Base-by-base conservation (phyloP, 2,329 filamentous ascomycete species). In the Beauveria varroae region DNA sequence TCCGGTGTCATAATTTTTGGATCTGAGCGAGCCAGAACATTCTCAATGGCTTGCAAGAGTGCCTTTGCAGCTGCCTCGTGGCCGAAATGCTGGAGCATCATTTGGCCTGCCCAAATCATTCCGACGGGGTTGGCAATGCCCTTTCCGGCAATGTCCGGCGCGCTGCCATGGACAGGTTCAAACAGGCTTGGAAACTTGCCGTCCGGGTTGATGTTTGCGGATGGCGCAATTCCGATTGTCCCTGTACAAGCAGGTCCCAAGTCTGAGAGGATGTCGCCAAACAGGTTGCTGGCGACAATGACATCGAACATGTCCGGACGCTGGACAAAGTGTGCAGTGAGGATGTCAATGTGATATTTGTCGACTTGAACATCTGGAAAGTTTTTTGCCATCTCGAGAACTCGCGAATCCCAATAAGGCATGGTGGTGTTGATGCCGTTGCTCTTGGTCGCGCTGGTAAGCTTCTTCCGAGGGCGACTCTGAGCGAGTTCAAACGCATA, bases 141-240 rank as follows among this genome's bases (percentile, higher is more conserved):
- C 70, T 88, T 81, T 61, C 88, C 88, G 8, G 86, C 84, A 65
- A 91, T 91, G 66, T 91, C 88, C 12, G 89, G 88, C 2, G 88
- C 89, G 57, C 70, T 83, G 77, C 87, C 88, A 70, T 91, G 88
- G 60, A 91, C 89, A 4, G 88, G 88, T 75, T 91, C 88, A 69
- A 90, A 91, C 67, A 91, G 79, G 37, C 77, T 81, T 62, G 84
- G 66, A 67, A 82, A 71, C 64, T 78, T 41, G 69, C 80, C 66
- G 0, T 72, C 72, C 0, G 87, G 86, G 65, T 90, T 86, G 9
- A 90, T 77, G 65, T 89, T 90, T 34, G 79, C 83, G 0, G 87
- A 89, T 0, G 88, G 87, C 0, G 87, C 88, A 60, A 91, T 89
- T 1, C 88, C 87, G 65, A 91, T 90, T 0, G 83, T 86, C 0